Evolutionary conservation across 257 asterid genomes (phyloP).

Genomic region (Misopates orontium): DNA sequence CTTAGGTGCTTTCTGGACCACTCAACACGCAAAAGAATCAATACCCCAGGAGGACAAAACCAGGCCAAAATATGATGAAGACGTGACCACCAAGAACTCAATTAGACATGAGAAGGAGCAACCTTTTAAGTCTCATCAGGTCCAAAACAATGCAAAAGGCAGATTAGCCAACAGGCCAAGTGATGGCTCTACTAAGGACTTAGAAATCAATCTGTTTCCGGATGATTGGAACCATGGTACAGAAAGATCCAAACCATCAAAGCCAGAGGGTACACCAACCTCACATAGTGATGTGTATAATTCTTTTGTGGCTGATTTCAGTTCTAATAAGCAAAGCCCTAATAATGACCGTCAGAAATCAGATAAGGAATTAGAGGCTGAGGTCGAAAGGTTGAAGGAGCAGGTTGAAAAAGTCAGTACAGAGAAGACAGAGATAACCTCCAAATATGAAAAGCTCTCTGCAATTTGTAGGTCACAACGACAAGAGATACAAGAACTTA

Average conservation of each 20-base stretch:
- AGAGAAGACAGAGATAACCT: conserved; percentile 82
- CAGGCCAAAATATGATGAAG: conserved; percentile 69
- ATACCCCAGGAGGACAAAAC: conserved; percentile 49
- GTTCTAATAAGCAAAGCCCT: conserved; percentile 46
- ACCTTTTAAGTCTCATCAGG: too few species aligned
- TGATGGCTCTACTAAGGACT: conserved; percentile 32
- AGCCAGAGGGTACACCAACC: conserved; percentile 45
- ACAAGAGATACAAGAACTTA: conserved; percentile 92
- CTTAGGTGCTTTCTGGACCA: conserved; percentile 90
- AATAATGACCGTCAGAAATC: conserved; percentile 41
- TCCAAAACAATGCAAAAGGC: too few species aligned
- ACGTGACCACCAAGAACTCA: conserved; percentile 35
- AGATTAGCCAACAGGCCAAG: too few species aligned
- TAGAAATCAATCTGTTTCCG: conserved; percentile 50
- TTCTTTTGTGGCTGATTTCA: conserved; percentile 80
- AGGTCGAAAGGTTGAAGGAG: conserved; percentile 80
- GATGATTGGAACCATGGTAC: conserved; percentile 40
- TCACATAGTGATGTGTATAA: conserved; percentile 52
- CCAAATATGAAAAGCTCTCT: conserved; percentile 83
- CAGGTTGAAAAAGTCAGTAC: conserved; percentile 60
- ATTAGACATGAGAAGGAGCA: conserved; percentile 40
- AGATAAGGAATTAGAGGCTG: conserved; percentile 64
- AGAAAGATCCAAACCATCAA: conserved; percentile 47
- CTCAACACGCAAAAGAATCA: conserved; percentile 75
- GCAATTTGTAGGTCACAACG: conserved; percentile 95